Evolutionary conservation across 805 yeast species (phyloP).

Genomic region (Saccharomycopsis selenospora): DNA sequence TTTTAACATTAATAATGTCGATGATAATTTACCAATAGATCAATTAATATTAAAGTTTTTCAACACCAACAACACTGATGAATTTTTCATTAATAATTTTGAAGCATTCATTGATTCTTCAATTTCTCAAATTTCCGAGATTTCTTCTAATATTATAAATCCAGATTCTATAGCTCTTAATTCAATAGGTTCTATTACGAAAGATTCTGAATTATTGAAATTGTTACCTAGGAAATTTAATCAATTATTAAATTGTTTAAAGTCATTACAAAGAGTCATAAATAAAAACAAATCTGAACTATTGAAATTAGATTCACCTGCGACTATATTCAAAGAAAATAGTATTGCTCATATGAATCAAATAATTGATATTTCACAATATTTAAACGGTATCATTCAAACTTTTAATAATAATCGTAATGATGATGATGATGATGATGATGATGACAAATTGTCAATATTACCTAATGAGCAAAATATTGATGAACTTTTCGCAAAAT

Average conservation of each 20-base stretch:
- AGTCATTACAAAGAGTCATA: background rate
- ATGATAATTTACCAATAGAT: background rate
- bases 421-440: background rate
- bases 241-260: background rate
- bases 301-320: background rate
- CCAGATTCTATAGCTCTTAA: background rate
- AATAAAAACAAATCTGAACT: background rate
- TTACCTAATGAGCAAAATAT: background rate
- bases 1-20: background rate
- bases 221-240: background rate
- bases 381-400: background rate
- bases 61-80: background rate
- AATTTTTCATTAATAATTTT: background rate
- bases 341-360: background rate
- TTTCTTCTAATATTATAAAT: background rate
- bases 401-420: background rate
- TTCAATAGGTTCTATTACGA: background rate
- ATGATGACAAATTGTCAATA: background rate
- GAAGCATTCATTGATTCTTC: background rate
- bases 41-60: background rate
- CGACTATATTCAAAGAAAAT: no score
- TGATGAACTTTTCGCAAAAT: background rate
- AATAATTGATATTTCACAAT: background rate
- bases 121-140: background rate
- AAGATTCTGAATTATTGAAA: background rate